Base-by-base conservation (phyloP, 257 asterid genomes). In the Verbascum thapsus region DNA sequence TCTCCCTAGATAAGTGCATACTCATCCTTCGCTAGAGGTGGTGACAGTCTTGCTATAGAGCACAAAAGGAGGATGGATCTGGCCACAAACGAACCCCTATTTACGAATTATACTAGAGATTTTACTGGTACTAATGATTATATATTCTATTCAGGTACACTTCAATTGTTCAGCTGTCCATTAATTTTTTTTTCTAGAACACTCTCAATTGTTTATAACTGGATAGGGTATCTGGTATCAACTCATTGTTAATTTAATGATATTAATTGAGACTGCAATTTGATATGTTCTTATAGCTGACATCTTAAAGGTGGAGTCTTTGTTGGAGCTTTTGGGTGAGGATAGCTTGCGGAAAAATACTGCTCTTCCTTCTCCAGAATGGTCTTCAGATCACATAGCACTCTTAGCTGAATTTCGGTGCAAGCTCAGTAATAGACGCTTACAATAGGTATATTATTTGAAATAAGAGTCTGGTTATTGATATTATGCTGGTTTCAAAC, bases 371-470 rank as follows among this genome's bases (percentile, higher is more conserved):
- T 92, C 99, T 70, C 95, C 97, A 39, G 95, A 87, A 76, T 89
- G 97, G 99, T 92, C 99, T 34, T 92, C 99, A 12, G 97, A 92
- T 83, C 99, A 92, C 78, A 89, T 92, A 72, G 97, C 97, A 17
- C 94, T 92, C 61, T 74, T 89, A 64, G 97, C 97, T 48, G 99
- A 87, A 74, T 89, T 92, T 70, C 94, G 96, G 45, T 92, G 97
- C 83, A 87, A 83, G 81, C 81, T 94, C 63, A 74, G 81, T 75
- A 73, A 73, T 62, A 83, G 89, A 76, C 95, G 94, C 78, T 86
- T 75, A 91, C 75, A 52, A 35, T 50, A 76, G 81, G 88, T 78
- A 61, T 51, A 40, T 11, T 53, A 12, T 17, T 26, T 26, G 32
- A 26, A 26, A 26, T 5, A 26, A 26, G 32, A 26, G 32, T 26